Conservation (phyloP, 2,329 filamentous ascomycete genomes). For the Scedosporium minutisporum region DNA sequence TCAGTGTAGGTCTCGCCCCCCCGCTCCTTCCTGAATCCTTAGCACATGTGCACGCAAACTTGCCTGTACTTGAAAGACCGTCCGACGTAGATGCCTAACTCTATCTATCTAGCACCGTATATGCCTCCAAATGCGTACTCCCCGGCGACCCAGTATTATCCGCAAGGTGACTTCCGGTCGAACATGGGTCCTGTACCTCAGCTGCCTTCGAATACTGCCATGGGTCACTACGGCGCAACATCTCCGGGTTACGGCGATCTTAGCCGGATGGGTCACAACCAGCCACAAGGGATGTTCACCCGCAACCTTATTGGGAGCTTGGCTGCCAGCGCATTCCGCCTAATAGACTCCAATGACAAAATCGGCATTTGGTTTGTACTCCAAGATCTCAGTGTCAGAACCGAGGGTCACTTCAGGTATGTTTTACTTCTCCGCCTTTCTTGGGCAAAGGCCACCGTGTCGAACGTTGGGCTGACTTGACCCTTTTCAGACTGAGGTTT, state of each 20-base stretch:
- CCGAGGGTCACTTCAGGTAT: conserved; percentile 83
- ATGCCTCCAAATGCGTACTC: conserved; percentile 23
- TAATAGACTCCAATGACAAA: conserved; percentile 69
- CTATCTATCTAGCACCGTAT: conserved; percentile 2
- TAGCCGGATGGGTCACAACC: conserved; percentile 28
- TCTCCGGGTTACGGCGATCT: conserved; percentile 18
- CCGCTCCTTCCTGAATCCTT: background rate
- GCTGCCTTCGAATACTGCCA: conserved; percentile 5
- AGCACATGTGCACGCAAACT: background rate
- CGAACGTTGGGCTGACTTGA: background rate
- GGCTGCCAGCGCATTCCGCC: conserved; percentile 75
- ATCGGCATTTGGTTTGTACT: conserved; percentile 94
- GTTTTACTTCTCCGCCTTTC: conserved; percentile 9
- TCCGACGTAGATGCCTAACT: background rate
- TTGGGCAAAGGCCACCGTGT: background rate
- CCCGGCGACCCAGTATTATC: conserved; percentile 15
- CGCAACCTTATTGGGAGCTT: conserved; percentile 90
- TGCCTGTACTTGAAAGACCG: background rate
- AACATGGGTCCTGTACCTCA: conserved; percentile 4
- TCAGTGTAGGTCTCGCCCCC: conserved; percentile 18
- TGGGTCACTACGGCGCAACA: conserved; percentile 16
- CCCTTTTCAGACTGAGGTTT: conserved; percentile 43
- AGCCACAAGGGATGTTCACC: conserved; percentile 78
- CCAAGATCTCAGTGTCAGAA: conserved; percentile 88
- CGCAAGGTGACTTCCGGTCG: conserved; percentile 10